These are phyloP conservation scores for Vachellia collinsii DNA, from an alignment of 306 rosid genomes.

Conservation along the genomic window DNA sequence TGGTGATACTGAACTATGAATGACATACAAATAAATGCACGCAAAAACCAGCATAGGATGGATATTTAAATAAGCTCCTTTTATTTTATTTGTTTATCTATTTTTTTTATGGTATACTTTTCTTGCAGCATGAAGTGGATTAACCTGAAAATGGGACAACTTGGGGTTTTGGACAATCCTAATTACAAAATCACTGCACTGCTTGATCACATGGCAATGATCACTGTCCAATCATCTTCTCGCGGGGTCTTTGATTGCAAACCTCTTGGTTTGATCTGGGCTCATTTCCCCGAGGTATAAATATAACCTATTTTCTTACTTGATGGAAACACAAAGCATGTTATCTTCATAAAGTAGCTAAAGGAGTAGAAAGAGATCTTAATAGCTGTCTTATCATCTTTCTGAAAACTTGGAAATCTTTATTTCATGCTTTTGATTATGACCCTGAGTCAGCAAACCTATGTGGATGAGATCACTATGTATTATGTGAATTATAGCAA, in stretches of 20 bases:
- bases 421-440: conserved; percentile 19
- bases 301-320: conserved; percentile 4
- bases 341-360: background rate
- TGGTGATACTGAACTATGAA: background rate
- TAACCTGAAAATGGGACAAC: conserved; percentile 90
- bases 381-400: conserved; percentile 5
- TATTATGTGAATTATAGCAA: conserved; percentile 1
- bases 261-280: conserved; percentile 97
- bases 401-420: conserved; percentile 16
- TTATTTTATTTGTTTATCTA: background rate
- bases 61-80: background rate
- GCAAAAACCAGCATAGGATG: background rate
- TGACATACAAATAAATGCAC: background rate
- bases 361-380: background rate
- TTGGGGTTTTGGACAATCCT: conserved; percentile 90
- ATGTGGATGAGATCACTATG: background rate
- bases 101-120: conserved; percentile 14
- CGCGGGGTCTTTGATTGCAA: conserved; percentile 96
- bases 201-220: conserved; percentile 92
- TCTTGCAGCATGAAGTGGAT: conserved; percentile 90
- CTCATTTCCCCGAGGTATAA: conserved; percentile 86
- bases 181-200: conserved; percentile 93
- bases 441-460: conserved; percentile 4
- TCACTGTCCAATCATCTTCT: conserved; percentile 78
- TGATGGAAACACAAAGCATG: background rate